These are phyloP conservation scores for Xenoacremonium recifei DNA, from an alignment of 2,329 filamentous ascomycete genomes.

Conservation along the genomic window DNA sequence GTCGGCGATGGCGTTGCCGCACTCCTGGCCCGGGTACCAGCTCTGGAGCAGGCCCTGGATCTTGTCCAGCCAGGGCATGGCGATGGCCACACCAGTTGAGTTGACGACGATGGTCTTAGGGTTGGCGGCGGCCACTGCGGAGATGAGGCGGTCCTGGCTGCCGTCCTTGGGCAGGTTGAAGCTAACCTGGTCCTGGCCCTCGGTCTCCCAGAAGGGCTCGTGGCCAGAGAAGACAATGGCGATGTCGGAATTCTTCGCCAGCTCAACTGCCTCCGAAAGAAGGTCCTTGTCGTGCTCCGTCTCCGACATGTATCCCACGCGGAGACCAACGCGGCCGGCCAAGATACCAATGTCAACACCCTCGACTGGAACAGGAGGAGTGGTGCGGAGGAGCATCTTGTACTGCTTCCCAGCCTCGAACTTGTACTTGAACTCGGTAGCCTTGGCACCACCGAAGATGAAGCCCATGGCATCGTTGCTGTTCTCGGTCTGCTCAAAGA, in stretches of 20 bases:
- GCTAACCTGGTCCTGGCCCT: slow-evolving; percentile 70
- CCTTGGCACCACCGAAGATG: slow-evolving; percentile 28
- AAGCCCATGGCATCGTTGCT: slow-evolving; percentile 34
- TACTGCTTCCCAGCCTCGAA: slow-evolving; percentile 30
- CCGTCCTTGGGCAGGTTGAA: slow-evolving; percentile 62
- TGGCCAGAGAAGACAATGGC: slow-evolving; percentile 57
- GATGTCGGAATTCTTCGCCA: slow-evolving; percentile 59
- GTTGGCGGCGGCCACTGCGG: slow-evolving; percentile 55
- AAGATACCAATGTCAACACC: slow-evolving; percentile 30
- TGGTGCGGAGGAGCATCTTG: slow-evolving; percentile 28
- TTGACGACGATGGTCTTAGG: slow-evolving; percentile 60
- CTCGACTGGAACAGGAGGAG: slow-evolving; percentile 23
- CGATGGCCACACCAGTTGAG: slow-evolving; percentile 63
- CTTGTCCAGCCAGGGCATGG: slow-evolving; percentile 54
- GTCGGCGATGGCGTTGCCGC: slow-evolving; percentile 66
- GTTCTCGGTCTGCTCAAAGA: slow-evolving; percentile 31
- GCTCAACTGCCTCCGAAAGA: slow-evolving; percentile 49
- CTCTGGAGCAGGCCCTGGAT: slow-evolving; percentile 62
- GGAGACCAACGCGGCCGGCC: slow-evolving; percentile 30
- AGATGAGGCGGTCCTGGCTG: slow-evolving; percentile 60
- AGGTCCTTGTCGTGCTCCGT: slow-evolving; percentile 35
- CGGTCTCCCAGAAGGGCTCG: slow-evolving; percentile 45
- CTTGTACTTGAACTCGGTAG: slow-evolving; percentile 29
- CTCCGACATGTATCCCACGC: slow-evolving; percentile 31
- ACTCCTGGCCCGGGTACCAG: slow-evolving; percentile 72